These are phyloP conservation scores for Erodium moschatum DNA, from an alignment of 441 rosid species.

Conservation along the genomic window DNA sequence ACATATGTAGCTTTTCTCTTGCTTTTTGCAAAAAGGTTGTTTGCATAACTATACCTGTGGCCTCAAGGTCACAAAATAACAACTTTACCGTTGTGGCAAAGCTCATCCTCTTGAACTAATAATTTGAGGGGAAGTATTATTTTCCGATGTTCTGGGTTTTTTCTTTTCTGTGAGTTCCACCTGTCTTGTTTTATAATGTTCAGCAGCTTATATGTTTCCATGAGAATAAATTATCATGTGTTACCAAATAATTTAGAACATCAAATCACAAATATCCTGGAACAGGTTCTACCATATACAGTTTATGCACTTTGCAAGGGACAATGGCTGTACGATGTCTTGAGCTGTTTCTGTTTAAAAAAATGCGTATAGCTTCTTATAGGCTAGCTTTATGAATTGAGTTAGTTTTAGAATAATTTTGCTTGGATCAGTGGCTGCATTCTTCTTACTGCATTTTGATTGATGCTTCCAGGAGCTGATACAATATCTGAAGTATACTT, in stretches of 20 bases:
- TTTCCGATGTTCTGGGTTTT: too few relatives aligned
- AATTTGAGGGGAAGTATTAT: too few relatives aligned
- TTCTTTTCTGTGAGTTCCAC: too few relatives aligned
- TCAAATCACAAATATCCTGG: neutral
- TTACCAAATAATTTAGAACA: neutral
- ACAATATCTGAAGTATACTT: conserved; percentile 51
- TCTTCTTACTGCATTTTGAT: neutral
- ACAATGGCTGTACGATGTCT: neutral
- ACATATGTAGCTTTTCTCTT: too few relatives aligned
- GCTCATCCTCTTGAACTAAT: too few relatives aligned
- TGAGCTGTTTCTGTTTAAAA: neutral
- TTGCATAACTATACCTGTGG: too few relatives aligned
- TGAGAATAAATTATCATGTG: neutral
- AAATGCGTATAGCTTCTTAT: neutral
- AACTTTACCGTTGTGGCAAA: too few relatives aligned
- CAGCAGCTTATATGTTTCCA: neutral
- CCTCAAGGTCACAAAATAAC: too few relatives aligned
- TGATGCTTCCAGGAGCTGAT: conserved; percentile 48
- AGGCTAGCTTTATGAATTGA: neutral
- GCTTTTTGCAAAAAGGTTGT: too few relatives aligned
- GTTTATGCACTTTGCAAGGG: neutral
- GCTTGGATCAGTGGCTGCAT: neutral
- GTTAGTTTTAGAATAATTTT: neutral
- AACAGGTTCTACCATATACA: neutral
- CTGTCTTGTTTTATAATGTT: neutral